Percentiles rank a stretch among this genome's conserved stretches.
phyloP scores from a whole-genome alignment of 2,329 filamentous ascomycete species.

The Pseudocercospora pini-densiflorae region DNA sequence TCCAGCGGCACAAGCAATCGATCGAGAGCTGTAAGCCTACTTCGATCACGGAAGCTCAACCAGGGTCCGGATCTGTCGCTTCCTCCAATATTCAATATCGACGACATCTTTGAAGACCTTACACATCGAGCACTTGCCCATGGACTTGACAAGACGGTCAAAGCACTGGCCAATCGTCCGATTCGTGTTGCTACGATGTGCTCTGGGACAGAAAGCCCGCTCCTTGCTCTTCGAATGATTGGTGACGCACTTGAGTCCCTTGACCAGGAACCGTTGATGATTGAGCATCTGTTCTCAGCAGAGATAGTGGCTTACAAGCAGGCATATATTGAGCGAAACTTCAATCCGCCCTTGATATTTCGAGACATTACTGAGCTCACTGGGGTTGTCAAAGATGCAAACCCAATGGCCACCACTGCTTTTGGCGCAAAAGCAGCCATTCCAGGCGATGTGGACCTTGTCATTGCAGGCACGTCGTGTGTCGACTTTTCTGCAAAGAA shows the following conservation, averaged over 20 bases:
- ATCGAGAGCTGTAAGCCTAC: slow-evolving; percentile 1
- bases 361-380: slow-evolving; percentile 50
- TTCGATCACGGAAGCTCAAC: neutral
- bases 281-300: slow-evolving; percentile 51
- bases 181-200: slow-evolving; percentile 72
- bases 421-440: slow-evolving; percentile 65
- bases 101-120: slow-evolving; percentile 57
- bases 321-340: slow-evolving; percentile 54
- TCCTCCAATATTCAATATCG: slow-evolving; percentile 53
- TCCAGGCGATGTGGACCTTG: slow-evolving; percentile 63
- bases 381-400: slow-evolving; percentile 26
- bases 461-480: slow-evolving; percentile 76
- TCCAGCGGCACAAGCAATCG: neutral
- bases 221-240: slow-evolving; percentile 67
- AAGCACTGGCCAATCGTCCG: slow-evolving; percentile 31
- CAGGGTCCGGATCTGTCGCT: slow-evolving; percentile 39
- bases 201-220: slow-evolving; percentile 76
- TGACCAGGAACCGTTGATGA: slow-evolving; percentile 18
- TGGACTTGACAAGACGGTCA: slow-evolving; percentile 1
- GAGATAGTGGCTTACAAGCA: slow-evolving; percentile 54
- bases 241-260: slow-evolving; percentile 41
- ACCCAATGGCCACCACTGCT: slow-evolving; percentile 59
- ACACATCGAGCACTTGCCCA: slow-evolving; percentile 42
- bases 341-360: slow-evolving; percentile 48
- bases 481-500: slow-evolving; percentile 76